Percentiles rank a stretch among this genome's conserved stretches.
Evolutionary conservation across 2,329 filamentous ascomycete genomes (phyloP).

Genomic region (Lomentospora prolificans): DNA sequence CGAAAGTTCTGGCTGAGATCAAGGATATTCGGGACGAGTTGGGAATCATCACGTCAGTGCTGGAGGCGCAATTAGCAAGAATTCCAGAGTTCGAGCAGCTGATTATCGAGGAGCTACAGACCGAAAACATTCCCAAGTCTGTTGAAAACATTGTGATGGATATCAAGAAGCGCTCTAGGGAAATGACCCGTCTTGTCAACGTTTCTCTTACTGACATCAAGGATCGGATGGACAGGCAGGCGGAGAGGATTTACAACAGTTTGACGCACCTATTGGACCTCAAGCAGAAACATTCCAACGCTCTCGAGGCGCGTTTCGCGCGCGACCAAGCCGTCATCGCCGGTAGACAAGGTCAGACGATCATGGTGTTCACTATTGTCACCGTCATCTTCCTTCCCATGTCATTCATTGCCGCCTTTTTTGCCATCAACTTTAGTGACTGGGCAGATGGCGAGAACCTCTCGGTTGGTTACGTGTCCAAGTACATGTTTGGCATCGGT

Average conservation of each 20-base stretch:
- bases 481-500: conserved; percentile 9
- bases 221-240: conserved; percentile 6
- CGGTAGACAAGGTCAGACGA: conserved; percentile 29
- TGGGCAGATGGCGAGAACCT: conserved; percentile 4
- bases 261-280: conserved; percentile 28
- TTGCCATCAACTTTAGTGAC: conserved; percentile 27
- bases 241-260: conserved; percentile 5
- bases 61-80: conserved; percentile 12
- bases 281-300: conserved; percentile 35
- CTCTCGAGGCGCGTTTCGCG: conserved; percentile 32
- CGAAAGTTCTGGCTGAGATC: conserved; percentile 30
- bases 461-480: conserved; percentile 8
- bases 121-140: not conserved
- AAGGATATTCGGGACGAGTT: conserved; percentile 39
- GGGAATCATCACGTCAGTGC: conserved; percentile 32
- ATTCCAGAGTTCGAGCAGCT: conserved; percentile 2
- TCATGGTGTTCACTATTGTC: conserved; percentile 36
- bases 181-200: conserved; percentile 22
- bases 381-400: conserved; percentile 35
- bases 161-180: conserved; percentile 19
- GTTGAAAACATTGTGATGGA: conserved; percentile 12
- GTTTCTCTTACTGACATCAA: conserved; percentile 10
- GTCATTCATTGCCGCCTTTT: conserved; percentile 27
- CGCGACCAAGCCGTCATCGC: conserved; percentile 28
- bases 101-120: conserved; percentile 7